Base-by-base conservation (phyloP, 2,329 filamentous ascomycete species). In the Sarocladium strictum region DNA sequence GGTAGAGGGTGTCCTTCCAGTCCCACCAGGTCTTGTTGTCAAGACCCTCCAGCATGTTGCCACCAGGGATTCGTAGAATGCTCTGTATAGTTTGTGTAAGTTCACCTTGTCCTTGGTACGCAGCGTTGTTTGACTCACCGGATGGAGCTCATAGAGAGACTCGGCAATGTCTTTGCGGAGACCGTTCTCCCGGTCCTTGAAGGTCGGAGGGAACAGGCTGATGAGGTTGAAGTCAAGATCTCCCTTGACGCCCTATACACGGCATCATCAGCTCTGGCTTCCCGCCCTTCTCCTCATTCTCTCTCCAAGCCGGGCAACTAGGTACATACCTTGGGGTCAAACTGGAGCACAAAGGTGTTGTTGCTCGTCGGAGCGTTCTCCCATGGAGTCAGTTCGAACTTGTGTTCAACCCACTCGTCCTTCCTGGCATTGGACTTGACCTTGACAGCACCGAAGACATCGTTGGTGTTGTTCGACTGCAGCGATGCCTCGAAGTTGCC, bases 61-160 rank as follows among this genome's bases (percentile, higher is more conserved):
- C 84, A 5, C 85, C 85, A 0, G 85, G 84, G 56, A 86, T 79
- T 15, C 85, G 77, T 43, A 88, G 74, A 60, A 86, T 78, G n/a
- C 74, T 76, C 67, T 70, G 21, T 12, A 19, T 27, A 17, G 19
- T 33, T 6, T 3, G 3, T 21, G 32, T 53, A 21, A 53, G 50
- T 15, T n/a, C 10, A 10, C 23, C 7, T 17, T 50, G 24, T 29
- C 11, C 45, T n/a, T 7, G 17, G 24, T 21, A 23, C n/a, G n/a
- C n/a, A n/a, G n/a, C 4, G 15, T 19, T 45, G 12, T 17, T 52
- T 9, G 15, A 23, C 69, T 64, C 63, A 76, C 73, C 0, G 78
- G 76, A 53, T 80, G 76, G 1, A 84, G 63, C 7, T 69, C 74
- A 2, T 74, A 76, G 2, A 86, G 65, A 6, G 76, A 74, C 53